Evolutionary conservation across 306 rosid genomes (phyloP).

Genomic region (Dicorynia guianensis): DNA sequence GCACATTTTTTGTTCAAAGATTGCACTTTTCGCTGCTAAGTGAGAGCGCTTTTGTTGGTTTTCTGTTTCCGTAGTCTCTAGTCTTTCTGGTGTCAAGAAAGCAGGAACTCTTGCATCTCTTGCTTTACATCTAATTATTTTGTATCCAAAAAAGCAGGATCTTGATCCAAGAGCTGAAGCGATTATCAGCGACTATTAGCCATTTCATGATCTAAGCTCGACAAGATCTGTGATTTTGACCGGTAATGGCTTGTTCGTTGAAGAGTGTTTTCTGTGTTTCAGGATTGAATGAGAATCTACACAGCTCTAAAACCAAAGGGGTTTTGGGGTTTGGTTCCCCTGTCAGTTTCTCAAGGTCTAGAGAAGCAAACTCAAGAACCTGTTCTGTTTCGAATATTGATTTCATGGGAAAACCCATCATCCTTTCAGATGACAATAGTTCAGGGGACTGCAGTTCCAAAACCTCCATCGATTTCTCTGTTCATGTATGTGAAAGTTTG

Average conservation of each 20-base stretch:
- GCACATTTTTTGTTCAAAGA: not conserved
- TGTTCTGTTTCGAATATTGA: conserved; percentile 44
- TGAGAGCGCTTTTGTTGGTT: not conserved
- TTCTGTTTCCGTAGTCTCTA: not conserved
- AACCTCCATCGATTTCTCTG: conserved; percentile 38
- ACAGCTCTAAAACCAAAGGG: conserved; percentile 46
- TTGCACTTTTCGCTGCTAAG: conserved; percentile 23
- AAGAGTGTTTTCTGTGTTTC: conserved; percentile 50
- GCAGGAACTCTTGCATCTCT: conserved; percentile 27
- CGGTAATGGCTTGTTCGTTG: conserved; percentile 51
- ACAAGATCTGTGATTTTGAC: conserved; percentile 26
- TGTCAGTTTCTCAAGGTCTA: conserved; percentile 9
- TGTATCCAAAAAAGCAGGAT: not conserved
- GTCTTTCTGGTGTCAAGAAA: not conserved
- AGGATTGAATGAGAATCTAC: conserved; percentile 50
- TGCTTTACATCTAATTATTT: too few species aligned
- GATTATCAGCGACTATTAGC: too few species aligned
- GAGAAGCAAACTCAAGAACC: conserved; percentile 36
- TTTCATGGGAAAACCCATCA: conserved; percentile 52
- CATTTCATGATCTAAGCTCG: conserved; percentile 21
- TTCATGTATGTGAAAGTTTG: conserved; percentile 52
- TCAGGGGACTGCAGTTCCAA: conserved; percentile 41
- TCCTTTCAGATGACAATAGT: conserved; percentile 46
- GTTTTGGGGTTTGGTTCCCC: conserved; percentile 44
- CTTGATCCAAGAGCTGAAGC: conserved; percentile 9